Conservation (phyloP, 2,329 filamentous ascomycete species). For the Botrytis sinoallii region DNA sequence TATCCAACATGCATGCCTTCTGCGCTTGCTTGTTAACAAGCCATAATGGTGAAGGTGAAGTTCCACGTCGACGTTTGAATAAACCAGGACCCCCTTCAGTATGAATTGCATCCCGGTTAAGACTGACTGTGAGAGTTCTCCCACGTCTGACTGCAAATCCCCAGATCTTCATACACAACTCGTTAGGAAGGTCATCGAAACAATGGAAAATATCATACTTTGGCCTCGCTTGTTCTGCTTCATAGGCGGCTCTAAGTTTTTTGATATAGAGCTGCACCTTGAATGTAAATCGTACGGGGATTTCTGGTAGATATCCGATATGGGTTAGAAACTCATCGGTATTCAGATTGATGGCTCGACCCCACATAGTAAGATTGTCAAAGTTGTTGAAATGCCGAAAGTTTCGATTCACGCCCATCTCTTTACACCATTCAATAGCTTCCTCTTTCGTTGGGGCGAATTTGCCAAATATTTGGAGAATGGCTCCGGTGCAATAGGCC, state of each 20-base stretch:
- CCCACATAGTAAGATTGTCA: background rate
- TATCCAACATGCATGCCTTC: background rate
- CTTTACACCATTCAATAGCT: background rate
- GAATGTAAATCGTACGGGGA: background rate
- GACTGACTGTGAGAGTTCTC: background rate
- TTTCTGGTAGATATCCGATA: background rate
- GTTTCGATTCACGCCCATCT: conserved; percentile 3
- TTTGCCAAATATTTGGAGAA: conserved; percentile 1
- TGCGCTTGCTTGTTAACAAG: background rate
- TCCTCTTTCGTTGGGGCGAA: background rate
- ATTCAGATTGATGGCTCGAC: background rate
- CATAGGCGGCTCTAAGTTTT: background rate
- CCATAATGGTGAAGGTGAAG: background rate
- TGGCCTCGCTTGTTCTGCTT: background rate
- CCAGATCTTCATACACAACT: conserved; percentile 8
- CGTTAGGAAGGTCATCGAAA: background rate
- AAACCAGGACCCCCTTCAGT: background rate
- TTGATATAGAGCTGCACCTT: background rate
- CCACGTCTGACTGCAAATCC: background rate
- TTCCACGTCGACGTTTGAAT: background rate
- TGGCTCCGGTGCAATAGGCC: background rate
- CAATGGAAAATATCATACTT: background rate
- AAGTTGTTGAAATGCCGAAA: background rate
- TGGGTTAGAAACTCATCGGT: background rate
- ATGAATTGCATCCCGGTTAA: background rate